These are phyloP conservation scores for Crithidia sp. DNA, from an alignment of 208 protist species.

Conservation along the genomic window DNA sequence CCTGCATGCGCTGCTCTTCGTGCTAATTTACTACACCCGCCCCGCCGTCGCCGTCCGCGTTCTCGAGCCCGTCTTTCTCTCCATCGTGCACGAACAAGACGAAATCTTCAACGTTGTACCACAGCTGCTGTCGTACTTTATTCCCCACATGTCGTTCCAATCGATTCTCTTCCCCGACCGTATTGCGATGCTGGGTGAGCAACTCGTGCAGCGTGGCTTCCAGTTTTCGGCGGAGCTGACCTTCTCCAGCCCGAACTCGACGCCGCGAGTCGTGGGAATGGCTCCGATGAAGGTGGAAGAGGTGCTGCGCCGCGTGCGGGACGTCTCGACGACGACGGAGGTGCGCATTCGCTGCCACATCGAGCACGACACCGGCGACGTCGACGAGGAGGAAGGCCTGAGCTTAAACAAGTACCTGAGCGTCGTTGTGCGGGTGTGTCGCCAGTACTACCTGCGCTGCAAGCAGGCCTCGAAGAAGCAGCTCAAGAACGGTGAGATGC, in stretches of 20 bases:
- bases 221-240: constrained; percentile 18
- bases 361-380: constrained; percentile 17
- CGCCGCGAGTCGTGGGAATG: constrained; percentile 5
- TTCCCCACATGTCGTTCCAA: constrained; percentile 25
- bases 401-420: constrained; percentile 32
- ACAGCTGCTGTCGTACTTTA: constrained; percentile 24
- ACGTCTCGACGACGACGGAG: background rate
- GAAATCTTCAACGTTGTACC: constrained; percentile 26
- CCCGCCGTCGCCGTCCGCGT: constrained; percentile 25
- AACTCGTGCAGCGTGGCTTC: constrained; percentile 27
- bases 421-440: constrained; percentile 18
- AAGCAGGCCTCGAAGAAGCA: constrained; percentile 25
- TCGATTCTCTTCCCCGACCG: constrained; percentile 3
- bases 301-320: constrained; percentile 16
- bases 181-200: constrained; percentile 20
- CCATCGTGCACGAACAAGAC: constrained; percentile 20
- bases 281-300: constrained; percentile 19
- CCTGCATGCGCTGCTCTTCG: constrained; percentile 32
- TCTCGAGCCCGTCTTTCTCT: constrained; percentile 38
- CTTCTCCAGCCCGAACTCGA: background rate
- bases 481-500: constrained; percentile 9
- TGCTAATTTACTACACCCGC: constrained; percentile 31
- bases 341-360: constrained; percentile 25
- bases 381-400: constrained; percentile 7
- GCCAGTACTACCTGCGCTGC: constrained; percentile 24